phyloP scores from a whole-genome alignment of 106 monocot genomes.

The Alisma plantagoaquatica region DNA sequence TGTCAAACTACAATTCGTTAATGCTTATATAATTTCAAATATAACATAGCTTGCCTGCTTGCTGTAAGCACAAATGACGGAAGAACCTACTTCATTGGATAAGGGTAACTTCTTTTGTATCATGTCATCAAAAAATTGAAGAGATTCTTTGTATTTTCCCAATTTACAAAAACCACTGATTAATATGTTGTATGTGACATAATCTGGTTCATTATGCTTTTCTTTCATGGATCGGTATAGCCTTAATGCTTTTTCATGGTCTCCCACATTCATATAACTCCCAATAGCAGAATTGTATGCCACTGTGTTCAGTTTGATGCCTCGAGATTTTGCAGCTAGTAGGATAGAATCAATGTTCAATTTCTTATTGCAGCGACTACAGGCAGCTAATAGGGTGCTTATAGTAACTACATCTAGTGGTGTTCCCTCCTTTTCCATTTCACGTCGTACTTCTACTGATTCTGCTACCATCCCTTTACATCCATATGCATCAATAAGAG shows the following conservation, averaged over 20 bases:
- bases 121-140: constrained; percentile 77
- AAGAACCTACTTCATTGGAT: constrained; percentile 87
- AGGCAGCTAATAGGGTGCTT: constrained; percentile 85
- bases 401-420: constrained; percentile 78
- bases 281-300: constrained; percentile 90
- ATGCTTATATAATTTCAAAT: background rate
- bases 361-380: constrained; percentile 61
- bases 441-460: constrained; percentile 51
- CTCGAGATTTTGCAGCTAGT: constrained; percentile 49
- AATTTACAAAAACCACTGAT: constrained; percentile 76
- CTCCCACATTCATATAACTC: constrained; percentile 59
- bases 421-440: constrained; percentile 43
- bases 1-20: background rate
- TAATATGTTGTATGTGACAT: constrained; percentile 78
- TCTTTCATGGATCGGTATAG: constrained; percentile 62
- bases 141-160: constrained; percentile 52
- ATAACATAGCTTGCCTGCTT: constrained; percentile 51
- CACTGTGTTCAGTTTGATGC: constrained; percentile 62
- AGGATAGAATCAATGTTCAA: constrained; percentile 65
- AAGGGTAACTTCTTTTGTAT: constrained; percentile 46
- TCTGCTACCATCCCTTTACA: constrained; percentile 63
- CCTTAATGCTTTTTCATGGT: constrained; percentile 65
- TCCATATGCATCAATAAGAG: constrained; percentile 95
- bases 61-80: constrained; percentile 72
- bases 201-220: constrained; percentile 59